A percentile compares a stretch with the other conserved stretches of the same genome.
phyloP scores from a whole-genome alignment of 2,329 filamentous ascomycete genomes.

The Catunica adiposa region DNA sequence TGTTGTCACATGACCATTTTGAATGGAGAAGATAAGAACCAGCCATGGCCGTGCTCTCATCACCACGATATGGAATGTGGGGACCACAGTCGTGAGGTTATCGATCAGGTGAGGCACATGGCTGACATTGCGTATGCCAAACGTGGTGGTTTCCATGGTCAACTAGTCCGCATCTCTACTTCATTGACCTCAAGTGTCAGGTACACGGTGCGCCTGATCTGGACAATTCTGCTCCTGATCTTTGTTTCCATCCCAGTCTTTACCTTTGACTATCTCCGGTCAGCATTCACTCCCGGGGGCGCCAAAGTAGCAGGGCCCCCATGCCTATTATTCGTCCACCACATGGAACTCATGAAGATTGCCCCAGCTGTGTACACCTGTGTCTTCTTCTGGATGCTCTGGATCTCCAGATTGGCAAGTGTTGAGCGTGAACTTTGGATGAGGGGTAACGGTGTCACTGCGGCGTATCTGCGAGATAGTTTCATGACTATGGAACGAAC shows the following conservation, averaged over 20 bases:
- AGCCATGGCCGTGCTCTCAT: background rate
- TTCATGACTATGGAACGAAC: background rate
- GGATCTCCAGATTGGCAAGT: background rate
- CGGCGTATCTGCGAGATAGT: background rate
- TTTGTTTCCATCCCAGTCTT: background rate
- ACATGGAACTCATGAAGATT: background rate
- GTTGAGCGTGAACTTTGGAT: background rate
- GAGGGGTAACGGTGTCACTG: background rate
- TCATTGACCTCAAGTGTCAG: background rate
- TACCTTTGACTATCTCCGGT: background rate
- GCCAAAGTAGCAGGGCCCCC: too few relatives aligned
- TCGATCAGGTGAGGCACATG: background rate
- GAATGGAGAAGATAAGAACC: background rate
- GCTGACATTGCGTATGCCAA: background rate
- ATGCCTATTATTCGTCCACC: background rate
- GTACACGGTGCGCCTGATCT: background rate
- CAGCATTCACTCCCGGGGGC: background rate
- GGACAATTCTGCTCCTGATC: background rate
- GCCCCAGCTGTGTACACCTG: background rate
- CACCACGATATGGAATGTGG: background rate
- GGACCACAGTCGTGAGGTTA: background rate
- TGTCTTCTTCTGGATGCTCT: background rate
- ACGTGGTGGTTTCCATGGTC: background rate
- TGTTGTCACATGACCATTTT: conserved; percentile 4
- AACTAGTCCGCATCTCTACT: background rate